Conservation (phyloP, 2,329 filamentous ascomycete genomes). For the Ilyonectria sp. region DNA sequence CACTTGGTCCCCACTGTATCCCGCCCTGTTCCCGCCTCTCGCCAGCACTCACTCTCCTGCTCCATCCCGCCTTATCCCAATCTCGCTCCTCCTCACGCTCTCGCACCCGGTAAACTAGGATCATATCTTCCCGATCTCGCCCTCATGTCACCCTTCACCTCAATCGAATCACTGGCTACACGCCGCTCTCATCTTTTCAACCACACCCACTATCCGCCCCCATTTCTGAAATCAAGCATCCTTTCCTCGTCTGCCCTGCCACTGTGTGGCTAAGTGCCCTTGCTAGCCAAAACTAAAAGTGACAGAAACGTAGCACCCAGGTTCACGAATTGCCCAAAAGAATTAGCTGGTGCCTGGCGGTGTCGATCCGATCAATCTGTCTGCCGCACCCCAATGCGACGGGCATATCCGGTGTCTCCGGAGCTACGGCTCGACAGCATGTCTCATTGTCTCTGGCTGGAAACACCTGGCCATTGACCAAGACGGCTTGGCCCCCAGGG, state of each 20-base stretch:
- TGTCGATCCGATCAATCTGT: slow-evolving; percentile 37
- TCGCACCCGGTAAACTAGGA: neutral
- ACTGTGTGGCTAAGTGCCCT: slow-evolving; percentile 14
- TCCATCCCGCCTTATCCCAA: neutral
- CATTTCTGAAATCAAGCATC: slow-evolving; percentile 13
- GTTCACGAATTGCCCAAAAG: slow-evolving; percentile 32
- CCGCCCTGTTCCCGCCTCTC: neutral
- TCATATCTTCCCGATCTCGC: neutral
- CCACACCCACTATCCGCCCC: slow-evolving; percentile 1
- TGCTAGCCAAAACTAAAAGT: slow-evolving; percentile 24
- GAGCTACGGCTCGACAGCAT: slow-evolving; percentile 19
- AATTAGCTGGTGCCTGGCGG: slow-evolving; percentile 26
- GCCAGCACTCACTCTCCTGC: neutral
- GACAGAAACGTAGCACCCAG: slow-evolving; percentile 25
- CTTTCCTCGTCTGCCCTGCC: slow-evolving; percentile 8
- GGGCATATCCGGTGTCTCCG: slow-evolving; percentile 28
- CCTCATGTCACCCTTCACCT: neutral
- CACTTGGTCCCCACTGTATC: neutral
- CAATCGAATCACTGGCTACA: slow-evolving; percentile 14
- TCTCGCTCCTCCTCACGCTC: neutral
- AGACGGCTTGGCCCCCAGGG: slow-evolving; percentile 16
- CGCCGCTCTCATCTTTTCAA: neutral
- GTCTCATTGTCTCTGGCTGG: slow-evolving; percentile 7
- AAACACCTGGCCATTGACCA: slow-evolving; percentile 16
- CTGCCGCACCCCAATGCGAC: slow-evolving; percentile 22